Conservation (phyloP, 768 basidiomycete genomes). For the Boletus insuetus region DNA sequence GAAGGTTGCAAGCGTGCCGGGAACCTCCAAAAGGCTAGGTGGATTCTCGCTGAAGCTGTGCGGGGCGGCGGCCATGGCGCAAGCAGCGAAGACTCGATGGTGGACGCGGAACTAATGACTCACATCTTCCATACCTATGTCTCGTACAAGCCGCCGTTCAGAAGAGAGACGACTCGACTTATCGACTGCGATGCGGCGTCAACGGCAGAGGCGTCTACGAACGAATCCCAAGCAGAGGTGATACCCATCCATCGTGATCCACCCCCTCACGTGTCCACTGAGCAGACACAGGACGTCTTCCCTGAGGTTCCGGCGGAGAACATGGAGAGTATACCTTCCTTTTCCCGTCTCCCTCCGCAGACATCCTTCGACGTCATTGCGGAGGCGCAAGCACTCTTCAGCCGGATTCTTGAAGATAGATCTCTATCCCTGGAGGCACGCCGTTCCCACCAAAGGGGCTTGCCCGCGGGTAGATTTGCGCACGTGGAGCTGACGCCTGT, state of each 20-base stretch:
- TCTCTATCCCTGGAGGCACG: background rate
- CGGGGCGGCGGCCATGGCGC: constrained; percentile 18
- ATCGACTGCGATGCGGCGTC: constrained; percentile 23
- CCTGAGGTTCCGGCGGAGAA: constrained; percentile 4
- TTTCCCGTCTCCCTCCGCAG: constrained; percentile 65
- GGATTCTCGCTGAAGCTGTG: constrained; percentile 85
- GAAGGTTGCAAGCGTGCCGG: constrained; percentile 88
- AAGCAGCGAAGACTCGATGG: constrained; percentile 30
- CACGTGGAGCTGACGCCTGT: constrained; percentile 56
- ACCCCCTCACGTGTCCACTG: constrained; percentile 1
- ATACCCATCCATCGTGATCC: background rate
- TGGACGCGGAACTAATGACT: constrained; percentile 71
- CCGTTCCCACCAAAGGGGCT: background rate
- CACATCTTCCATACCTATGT: constrained; percentile 89
- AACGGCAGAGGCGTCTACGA: background rate
- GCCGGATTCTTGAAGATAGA: constrained; percentile 51
- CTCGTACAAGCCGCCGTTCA: constrained; percentile 71
- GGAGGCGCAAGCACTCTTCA: constrained; percentile 67
- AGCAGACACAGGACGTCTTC: background rate
- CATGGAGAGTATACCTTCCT: constrained; percentile 14
- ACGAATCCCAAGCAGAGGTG: constrained; percentile 2
- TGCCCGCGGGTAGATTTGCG: constrained; percentile 44
- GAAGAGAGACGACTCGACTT: constrained; percentile 46
- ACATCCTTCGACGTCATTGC: constrained; percentile 65
- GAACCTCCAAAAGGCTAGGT: constrained; percentile 77